Evolutionary conservation across 2,329 filamentous ascomycete genomes (phyloP).

Genomic region (Hypoxylon sp.): DNA sequence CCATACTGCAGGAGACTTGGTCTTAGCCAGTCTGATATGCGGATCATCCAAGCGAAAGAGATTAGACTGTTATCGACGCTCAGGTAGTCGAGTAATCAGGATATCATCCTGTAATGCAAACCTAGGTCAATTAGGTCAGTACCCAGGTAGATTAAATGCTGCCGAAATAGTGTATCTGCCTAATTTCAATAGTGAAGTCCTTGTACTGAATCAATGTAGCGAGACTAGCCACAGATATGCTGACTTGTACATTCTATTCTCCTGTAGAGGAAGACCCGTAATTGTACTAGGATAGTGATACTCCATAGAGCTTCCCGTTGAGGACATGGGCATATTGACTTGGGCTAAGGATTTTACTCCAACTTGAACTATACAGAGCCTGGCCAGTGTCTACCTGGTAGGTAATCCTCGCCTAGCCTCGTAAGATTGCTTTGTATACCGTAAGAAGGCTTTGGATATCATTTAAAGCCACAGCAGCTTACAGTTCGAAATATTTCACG

Average conservation of each 20-base stretch:
- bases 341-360: not conserved
- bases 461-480: too few species aligned
- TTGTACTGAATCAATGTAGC: not conserved
- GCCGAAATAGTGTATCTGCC: not conserved
- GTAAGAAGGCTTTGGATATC: too few species aligned
- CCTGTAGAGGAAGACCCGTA: not conserved
- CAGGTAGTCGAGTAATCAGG: not conserved
- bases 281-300: too few species aligned
- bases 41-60: slow-evolving; percentile 4
- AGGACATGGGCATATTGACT: too few species aligned
- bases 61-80: not conserved
- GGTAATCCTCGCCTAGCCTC: too few species aligned
- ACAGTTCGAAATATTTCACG: too few species aligned
- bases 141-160: not conserved
- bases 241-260: too few species aligned
- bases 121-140: not conserved
- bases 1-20: slow-evolving; percentile 11
- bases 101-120: not conserved
- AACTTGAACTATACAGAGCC: not conserved
- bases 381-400: too few species aligned
- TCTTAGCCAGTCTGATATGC: slow-evolving; percentile 8
- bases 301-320: too few species aligned
- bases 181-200: not conserved
- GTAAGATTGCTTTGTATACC: too few species aligned
- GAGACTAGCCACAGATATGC: not conserved